phyloP scores from a whole-genome alignment of 2,329 filamentous ascomycete genomes.

The Drechslerella coelobrocha region DNA sequence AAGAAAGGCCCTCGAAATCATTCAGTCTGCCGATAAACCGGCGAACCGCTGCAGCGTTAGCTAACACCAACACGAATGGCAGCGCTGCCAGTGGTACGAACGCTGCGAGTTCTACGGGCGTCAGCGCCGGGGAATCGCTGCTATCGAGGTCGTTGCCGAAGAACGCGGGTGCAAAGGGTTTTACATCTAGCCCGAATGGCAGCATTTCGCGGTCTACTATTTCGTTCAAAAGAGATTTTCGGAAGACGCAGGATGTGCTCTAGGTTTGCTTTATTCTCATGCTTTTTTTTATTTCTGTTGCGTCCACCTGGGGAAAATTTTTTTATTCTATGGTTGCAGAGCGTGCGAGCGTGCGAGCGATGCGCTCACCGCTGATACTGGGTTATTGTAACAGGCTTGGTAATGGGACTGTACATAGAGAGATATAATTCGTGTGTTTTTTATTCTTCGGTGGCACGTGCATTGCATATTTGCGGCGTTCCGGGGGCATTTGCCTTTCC shows the following conservation, averaged over 20 bases:
- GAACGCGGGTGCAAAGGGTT: conserved; percentile 33
- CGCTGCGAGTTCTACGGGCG: conserved; percentile 2
- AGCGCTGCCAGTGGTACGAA: conserved; percentile 17
- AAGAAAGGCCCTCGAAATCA: conserved; percentile 49
- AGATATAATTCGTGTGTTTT: no score
- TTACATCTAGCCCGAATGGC: conserved; percentile 27
- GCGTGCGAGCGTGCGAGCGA: no score
- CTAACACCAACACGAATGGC: no score
- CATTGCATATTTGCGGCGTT: no score
- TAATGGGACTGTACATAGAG: no score
- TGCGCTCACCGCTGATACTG: no score
- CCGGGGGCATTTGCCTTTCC: no score
- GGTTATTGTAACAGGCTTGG: no score
- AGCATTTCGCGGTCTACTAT: conserved; percentile 34
- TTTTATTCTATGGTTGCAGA: background rate
- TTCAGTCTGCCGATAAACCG: conserved; percentile 47
- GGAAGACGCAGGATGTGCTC: conserved; percentile 45
- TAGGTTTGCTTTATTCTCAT: background rate
- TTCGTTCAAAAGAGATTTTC: conserved; percentile 45
- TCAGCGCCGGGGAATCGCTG: conserved; percentile 9
- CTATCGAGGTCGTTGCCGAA: conserved; percentile 37
- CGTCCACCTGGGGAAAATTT: background rate
- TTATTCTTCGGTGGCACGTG: no score
- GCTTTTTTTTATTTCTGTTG: conserved; percentile 1
- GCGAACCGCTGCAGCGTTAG: conserved; percentile 37